Evolutionary conservation across 225 moss, liverwort and hornwort genomes (phyloP), one percentile per base, ranked within the genome.

Genomic region (Sphagnum contortum): DNA sequence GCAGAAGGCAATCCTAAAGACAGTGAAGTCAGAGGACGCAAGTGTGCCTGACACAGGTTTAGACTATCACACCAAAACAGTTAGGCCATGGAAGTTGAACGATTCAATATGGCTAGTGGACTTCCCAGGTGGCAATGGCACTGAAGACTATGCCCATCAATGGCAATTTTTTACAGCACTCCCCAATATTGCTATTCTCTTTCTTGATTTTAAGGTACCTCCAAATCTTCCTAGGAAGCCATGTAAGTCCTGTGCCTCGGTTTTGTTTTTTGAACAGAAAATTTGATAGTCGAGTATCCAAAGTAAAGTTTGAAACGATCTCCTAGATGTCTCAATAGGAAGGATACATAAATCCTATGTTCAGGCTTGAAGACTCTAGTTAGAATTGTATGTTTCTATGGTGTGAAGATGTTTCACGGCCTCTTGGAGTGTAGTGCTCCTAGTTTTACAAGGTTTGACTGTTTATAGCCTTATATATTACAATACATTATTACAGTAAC

Each of bases 141-240:
- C 48, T n/a, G 64, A 44, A 13, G 1, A 0, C 3, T 69, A 69
- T 65, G 74, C 74, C 12, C 14, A 74, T 5, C 54, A 2, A 2
- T 74, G 65, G 64, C 48, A 49, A 11, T 69, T 58, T 48, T 69
- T 69, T 12, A 60, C 69, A 1, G 57, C 45, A 2, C 64, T 74
- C 69, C 49, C 69, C 12, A 69, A 61, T 66, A 60, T 45, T 0
- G 68, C 48, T 49, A 5, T 74, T 3, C 55, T 74, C 8, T 59
- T 68, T 11, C 69, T 74, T 59, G 64, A 69, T 5, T 74, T 69
- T 45, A 59, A 74, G 69, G 74, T 69, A 74, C 44, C 4, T 29
- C 29, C 29, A 29, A 29, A 29, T 29, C 55, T 56, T 9, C 55
- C 55, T 56, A 3, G 29, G 29, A 29, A 29, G 29, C 29, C 29